Evolutionary conservation across 2,329 filamentous ascomycete species (phyloP).

Genomic region (Blastomyces silverae): DNA sequence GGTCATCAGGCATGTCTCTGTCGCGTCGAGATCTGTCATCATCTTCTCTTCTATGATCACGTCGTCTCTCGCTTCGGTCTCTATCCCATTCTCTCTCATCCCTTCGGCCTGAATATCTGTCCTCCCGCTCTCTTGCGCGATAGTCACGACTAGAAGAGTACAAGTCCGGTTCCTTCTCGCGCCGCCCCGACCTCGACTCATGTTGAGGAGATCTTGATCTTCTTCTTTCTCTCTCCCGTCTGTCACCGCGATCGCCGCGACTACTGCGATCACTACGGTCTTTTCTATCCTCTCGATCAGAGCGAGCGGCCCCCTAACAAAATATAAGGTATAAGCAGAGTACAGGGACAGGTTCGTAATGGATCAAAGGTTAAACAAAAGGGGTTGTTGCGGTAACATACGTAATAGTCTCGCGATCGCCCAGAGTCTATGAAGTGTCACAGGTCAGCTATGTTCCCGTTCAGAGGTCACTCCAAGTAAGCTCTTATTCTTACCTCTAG

Average conservation of each 20-base stretch:
- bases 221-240: constrained; percentile 55
- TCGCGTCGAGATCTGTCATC: constrained; percentile 57
- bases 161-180: constrained; percentile 70
- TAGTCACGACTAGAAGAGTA: constrained; percentile 93
- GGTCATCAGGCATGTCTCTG: constrained; percentile 58
- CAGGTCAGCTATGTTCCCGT: constrained; percentile 35
- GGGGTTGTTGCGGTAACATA: not conserved
- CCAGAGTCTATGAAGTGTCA: constrained; percentile 41
- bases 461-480: constrained; percentile 17
- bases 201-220: constrained; percentile 83
- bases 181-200: constrained; percentile 58
- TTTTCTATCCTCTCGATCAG: constrained; percentile 42
- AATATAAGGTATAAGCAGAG: constrained; percentile 17
- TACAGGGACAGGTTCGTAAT: constrained; percentile 24
- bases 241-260: constrained; percentile 37
- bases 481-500: constrained; percentile 65
- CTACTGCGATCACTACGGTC: constrained; percentile 25
- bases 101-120: constrained; percentile 69
- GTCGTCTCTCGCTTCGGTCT: constrained; percentile 56
- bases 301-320: constrained; percentile 40
- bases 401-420: constrained; percentile 40
- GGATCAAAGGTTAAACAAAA: not conserved
- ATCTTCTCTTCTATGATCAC: constrained; percentile 60
- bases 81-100: constrained; percentile 72
- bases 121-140: constrained; percentile 86